Evolutionary conservation across 192 early-diverging fungal species (phyloP).

Genomic region (Coemansia sp.): DNA sequence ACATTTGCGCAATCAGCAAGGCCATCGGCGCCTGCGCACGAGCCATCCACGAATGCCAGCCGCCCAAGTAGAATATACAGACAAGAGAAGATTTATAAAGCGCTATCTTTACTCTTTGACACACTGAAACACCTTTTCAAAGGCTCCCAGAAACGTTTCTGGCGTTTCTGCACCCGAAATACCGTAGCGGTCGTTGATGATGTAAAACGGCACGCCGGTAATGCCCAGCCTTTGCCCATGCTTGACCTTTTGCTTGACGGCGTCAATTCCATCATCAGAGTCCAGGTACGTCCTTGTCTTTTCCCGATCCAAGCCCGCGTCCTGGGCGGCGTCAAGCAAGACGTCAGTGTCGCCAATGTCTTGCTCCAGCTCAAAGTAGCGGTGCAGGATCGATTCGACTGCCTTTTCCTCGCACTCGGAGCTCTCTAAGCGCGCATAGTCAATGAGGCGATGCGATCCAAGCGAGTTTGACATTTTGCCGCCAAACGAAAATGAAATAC

Average conservation of each 20-base stretch:
- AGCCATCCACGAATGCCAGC: slow-evolving; percentile 16
- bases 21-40: slow-evolving; percentile 26
- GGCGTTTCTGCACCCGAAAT: slow-evolving; percentile 71
- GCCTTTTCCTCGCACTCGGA: slow-evolving; percentile 53
- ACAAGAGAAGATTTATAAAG: background rate
- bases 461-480: slow-evolving; percentile 65
- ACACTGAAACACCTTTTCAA: slow-evolving; percentile 44
- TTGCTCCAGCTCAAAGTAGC: slow-evolving; percentile 72
- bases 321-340: slow-evolving; percentile 56
- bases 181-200: slow-evolving; percentile 59
- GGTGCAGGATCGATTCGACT: slow-evolving; percentile 59
- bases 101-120: background rate
- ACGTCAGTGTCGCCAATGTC: slow-evolving; percentile 63
- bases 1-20: slow-evolving; percentile 17
- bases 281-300: slow-evolving; percentile 54
- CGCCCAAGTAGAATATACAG: background rate
- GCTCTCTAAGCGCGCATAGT: slow-evolving; percentile 52
- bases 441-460: slow-evolving; percentile 65
- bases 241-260: slow-evolving; percentile 52
- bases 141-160: slow-evolving; percentile 58
- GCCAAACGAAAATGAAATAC: slow-evolving; percentile 64
- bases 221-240: slow-evolving; percentile 50
- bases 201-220: slow-evolving; percentile 70
- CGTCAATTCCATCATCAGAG: slow-evolving; percentile 55
- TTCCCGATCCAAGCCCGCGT: slow-evolving; percentile 58